phyloP scores from a whole-genome alignment of 306 rosid species.

The Canavalia ensiformis region DNA sequence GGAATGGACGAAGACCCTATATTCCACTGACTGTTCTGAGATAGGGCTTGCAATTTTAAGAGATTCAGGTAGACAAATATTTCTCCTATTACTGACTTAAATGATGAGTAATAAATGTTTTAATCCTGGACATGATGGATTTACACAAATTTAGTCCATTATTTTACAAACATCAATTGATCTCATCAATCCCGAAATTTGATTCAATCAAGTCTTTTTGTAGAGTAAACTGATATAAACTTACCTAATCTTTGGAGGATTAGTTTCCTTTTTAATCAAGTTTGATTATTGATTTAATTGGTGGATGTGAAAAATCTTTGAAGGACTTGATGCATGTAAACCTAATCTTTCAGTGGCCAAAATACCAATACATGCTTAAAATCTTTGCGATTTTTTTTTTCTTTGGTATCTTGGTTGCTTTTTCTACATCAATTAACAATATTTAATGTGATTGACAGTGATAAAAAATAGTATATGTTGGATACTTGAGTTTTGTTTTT shows the following conservation, averaged over 20 bases:
- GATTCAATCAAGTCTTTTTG: constrained; percentile 34
- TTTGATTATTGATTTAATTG: constrained; percentile 7
- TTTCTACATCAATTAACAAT: constrained; percentile 20
- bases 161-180: neutral
- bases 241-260: constrained; percentile 14
- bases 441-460: constrained; percentile 33
- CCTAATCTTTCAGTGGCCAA: constrained; percentile 10
- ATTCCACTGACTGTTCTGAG: constrained; percentile 87
- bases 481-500: constrained; percentile 16
- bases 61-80: constrained; percentile 74
- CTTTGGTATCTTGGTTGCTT: constrained; percentile 37
- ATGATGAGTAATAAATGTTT: neutral
- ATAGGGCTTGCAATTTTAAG: constrained; percentile 74
- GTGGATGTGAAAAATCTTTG: constrained; percentile 27
- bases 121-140: constrained; percentile 20
- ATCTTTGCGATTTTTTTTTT: constrained; percentile 3
- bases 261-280: constrained; percentile 33
- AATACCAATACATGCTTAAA: constrained; percentile 30
- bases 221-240: constrained; percentile 30
- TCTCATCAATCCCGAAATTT: constrained; percentile 27
- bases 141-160: constrained; percentile 16
- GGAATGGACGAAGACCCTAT: constrained; percentile 87
- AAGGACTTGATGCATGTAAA: constrained; percentile 2
- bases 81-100: constrained; percentile 16
- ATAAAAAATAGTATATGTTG: constrained; percentile 34